A percentile compares a stretch with the other conserved stretches of the same genome.
phyloP scores from a whole-genome alignment of 768 basidiomycete genomes.

The Paxillus ammoniavirescens region DNA sequence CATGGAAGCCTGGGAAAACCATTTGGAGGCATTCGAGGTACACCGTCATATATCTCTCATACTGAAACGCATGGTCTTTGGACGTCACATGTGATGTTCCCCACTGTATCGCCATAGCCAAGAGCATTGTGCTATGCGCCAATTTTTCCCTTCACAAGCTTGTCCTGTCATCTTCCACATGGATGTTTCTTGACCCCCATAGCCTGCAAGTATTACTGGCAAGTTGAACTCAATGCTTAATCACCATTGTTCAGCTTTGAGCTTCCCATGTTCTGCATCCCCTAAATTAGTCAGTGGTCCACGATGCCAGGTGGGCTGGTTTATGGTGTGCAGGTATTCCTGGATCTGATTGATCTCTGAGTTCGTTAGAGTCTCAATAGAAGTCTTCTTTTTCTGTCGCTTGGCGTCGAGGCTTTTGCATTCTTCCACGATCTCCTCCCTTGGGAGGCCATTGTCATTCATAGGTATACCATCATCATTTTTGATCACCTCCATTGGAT shows the following conservation, averaged over 20 bases:
- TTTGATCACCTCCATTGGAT: background rate
- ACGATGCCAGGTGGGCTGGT: conserved; percentile 22
- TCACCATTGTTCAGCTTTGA: conserved; percentile 10
- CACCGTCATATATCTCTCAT: conserved; percentile 18
- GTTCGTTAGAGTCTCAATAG: background rate
- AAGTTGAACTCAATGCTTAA: conserved; percentile 25
- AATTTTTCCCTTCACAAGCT: conserved; percentile 8
- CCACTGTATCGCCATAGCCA: conserved; percentile 27
- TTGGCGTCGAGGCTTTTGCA: background rate
- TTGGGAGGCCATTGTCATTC: background rate
- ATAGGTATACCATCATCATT: background rate
- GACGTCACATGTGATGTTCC: conserved; percentile 22
- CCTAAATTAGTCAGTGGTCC: conserved; percentile 20
- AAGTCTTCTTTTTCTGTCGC: background rate
- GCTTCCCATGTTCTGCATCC: conserved; percentile 28
- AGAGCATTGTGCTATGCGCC: conserved; percentile 28
- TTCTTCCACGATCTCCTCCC: background rate
- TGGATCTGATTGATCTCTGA: background rate
- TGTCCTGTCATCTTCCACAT: background rate
- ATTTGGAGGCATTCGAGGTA: conserved; percentile 23
- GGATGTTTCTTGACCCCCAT: conserved; percentile 18
- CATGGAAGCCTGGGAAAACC: conserved; percentile 18
- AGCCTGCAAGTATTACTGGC: conserved; percentile 28
- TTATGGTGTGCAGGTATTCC: background rate
- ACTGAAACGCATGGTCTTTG: conserved; percentile 7